Base-by-base conservation (phyloP, 2,329 filamentous ascomycete species). In the Hirsutella thompsonii region DNA sequence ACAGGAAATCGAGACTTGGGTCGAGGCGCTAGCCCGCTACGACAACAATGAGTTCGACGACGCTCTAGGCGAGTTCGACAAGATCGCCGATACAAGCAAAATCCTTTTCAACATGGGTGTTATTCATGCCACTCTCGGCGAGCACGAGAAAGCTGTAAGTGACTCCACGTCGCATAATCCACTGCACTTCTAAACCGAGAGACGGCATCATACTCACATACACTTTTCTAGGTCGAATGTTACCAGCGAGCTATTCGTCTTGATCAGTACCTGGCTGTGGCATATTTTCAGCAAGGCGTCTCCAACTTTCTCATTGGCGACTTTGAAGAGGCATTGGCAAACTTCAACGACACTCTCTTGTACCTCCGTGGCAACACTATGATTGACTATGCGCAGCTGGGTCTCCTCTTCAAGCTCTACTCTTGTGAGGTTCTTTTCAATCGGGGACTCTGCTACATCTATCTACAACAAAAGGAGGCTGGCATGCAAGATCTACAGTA, bases 1-100 rank as follows among this genome's bases (percentile, higher is more conserved):
- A 45, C 48, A 94, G 89, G 92, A 98, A 83, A 98, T 98, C 63
- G 90, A 96, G 68, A 94, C 87, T 38, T 98, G 92, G 92, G 92
- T 96, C 51, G 72, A 81, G 60, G 92, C 92, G 63, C 78, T 98
- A 42, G 79, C 70, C 53, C 81, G 82, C 58, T 98, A 98, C 68
- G 92, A 98, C 66, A 92, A 90, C 66, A 94, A 94, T 66, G 87
- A 98, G 57, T 96, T 94, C 64, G 90, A 96, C 55, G 83, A 90
- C 50, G 80, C 92, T 21, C 67, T 96, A 47, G 76, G 72, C 52
- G 77, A 84, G 46, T 96, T 98, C 57, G 83, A 86, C 47, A 76
- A 72, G 51, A 94, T 98, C 55, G 74, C 83, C 46, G 92, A 96
- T 60, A 98, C 92, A 0, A 95, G 92, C 52, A 96, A 94, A 70